Base-by-base conservation (phyloP, 208 protist species). In the Kentomonas sorsogonicus region DNA sequence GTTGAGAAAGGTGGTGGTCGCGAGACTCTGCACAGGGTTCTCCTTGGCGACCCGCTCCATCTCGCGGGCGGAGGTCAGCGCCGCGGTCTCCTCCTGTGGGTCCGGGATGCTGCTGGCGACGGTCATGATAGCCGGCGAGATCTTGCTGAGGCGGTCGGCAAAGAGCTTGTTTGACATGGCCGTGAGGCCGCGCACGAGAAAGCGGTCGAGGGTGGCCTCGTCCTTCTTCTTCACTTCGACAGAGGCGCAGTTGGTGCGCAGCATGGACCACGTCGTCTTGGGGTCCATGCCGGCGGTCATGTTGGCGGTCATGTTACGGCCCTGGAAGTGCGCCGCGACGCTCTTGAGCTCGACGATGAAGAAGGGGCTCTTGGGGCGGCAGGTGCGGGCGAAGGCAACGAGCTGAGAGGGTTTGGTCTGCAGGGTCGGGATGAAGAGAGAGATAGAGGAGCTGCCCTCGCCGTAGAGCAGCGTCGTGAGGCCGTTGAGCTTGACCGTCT, bases 351-450 rank as follows among this genome's bases (percentile, higher is more conserved):
- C 82, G 27, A 76, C 72, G 9, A 92, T 81, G 55, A 95, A 95
- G 63, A 95, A 95, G 11, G 89, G 89, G 48, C 89, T 91, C 55
- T 91, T 93, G n/a, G 89, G 89, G 6, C 85, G 73, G 61, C 89
- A 95, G 27, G 81, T 93, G 41, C 89, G 68, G 0, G 89, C 89
- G 60, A 95, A 95, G 1, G 85, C 85, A 5, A 95, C 80, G 20
- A 95, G 74, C 67, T 95, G 84, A 20, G 77, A 71, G 25, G 77
- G 29, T 40, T 63, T 79, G 16, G 89, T 95, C 34, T 80, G 71
- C 15, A 55, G 51, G 16, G 85, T 95, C 5, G 89, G 89, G 26
- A 95, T 79, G 71, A 95, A 95, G 23, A 95, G 70, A 3, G 89
- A 84, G 50, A 95, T 95, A 22, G 81, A 91, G 0, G 85, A 89